Base-by-base conservation (phyloP, 495 filamentous ascomycete genomes). In the Parathielavia hyrcaniae region DNA sequence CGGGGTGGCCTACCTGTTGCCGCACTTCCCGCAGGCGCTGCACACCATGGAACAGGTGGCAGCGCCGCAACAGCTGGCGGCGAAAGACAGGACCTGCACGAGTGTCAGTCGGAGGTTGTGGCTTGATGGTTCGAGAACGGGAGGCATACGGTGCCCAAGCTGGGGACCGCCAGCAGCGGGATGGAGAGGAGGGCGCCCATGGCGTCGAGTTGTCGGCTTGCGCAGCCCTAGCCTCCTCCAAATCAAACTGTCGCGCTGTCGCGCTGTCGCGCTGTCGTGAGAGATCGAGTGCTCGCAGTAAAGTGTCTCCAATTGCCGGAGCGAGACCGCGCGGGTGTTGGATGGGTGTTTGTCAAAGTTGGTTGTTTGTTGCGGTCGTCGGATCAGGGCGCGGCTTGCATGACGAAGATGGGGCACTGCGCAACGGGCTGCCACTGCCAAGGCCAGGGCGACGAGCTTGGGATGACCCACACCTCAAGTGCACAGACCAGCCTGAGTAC, bases 111-210 rank as follows among this genome's bases (percentile, higher is more conserved):
- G 17, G 57, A 62, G 36, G 52, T 59, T 22, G 58, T 12, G 23
- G 13, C 32, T 36, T 5, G 54, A 5, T 49, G 26, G 35, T 43
- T 32, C 20, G 17, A 43, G 38, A 2, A 12, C n/a, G 22, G 20
- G n/a, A 30, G 62, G 80, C 84, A 38, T 85, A 97, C 91, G 49
- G 90, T 90, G 66, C 90, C 83, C 57, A 90, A 73, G 73, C 89
- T 88, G 50, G 93, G 93, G 60, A 97, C 63, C 53, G 88, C 93
- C 71, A 98, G 72, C 55, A 98, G 74, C 59, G 95, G 93, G 14
- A 98, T 64, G 50, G 92, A 96, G 38, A 98, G 79, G 63, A 95
- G 78, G 54, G 90, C 93, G 63, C 93, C 93, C 93, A 98, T 95
- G 59, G 64, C 79, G 69, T 61, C 54, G 57, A 34, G 41, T 58